Conservation (phyloP, 495 filamentous ascomycete genomes). For the Penicillium bialowiezense region DNA sequence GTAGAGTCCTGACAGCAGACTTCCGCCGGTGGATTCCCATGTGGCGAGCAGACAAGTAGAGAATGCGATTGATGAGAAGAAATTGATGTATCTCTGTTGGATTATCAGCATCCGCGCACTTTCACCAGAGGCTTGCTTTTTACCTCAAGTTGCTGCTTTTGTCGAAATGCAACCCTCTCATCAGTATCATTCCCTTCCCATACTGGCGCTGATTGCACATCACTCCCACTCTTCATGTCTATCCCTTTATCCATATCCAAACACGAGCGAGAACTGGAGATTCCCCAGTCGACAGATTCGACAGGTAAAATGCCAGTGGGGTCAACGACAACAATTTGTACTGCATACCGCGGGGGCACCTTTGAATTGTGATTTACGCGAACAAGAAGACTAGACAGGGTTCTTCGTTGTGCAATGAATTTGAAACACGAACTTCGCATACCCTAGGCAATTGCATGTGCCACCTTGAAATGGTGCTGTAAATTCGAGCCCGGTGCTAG, state of each 20-base stretch:
- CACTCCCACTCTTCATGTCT: slow-evolving; percentile 22
- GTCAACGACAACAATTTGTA: slow-evolving; percentile 6
- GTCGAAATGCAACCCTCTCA: slow-evolving; percentile 17
- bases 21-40: slow-evolving; percentile 33
- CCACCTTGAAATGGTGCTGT: slow-evolving; percentile 3
- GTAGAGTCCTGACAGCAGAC: slow-evolving; percentile 24
- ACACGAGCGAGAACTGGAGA: background rate
- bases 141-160: slow-evolving; percentile 27
- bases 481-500: too few relatives aligned
- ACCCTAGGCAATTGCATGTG: slow-evolving; percentile 3
- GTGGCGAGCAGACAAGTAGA: slow-evolving; percentile 32
- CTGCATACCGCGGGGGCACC: background rate
- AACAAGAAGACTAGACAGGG: slow-evolving; percentile 11
- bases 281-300: background rate
- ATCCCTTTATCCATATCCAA: slow-evolving; percentile 23
- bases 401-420: slow-evolving; percentile 8
- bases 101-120: background rate
- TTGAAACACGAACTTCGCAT: slow-evolving; percentile 8
- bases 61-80: slow-evolving; percentile 33
- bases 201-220: slow-evolving; percentile 16
- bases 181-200: slow-evolving; percentile 9
- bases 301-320: background rate
- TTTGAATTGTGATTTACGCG: slow-evolving; percentile 4
- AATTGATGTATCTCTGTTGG: slow-evolving; percentile 33
- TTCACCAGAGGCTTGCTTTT: background rate